Evolutionary conservation across 75 land plant genomes (phyloP), one percentile per base, ranked within the genome.

Genomic region (Adiantum capillusveneris): DNA sequence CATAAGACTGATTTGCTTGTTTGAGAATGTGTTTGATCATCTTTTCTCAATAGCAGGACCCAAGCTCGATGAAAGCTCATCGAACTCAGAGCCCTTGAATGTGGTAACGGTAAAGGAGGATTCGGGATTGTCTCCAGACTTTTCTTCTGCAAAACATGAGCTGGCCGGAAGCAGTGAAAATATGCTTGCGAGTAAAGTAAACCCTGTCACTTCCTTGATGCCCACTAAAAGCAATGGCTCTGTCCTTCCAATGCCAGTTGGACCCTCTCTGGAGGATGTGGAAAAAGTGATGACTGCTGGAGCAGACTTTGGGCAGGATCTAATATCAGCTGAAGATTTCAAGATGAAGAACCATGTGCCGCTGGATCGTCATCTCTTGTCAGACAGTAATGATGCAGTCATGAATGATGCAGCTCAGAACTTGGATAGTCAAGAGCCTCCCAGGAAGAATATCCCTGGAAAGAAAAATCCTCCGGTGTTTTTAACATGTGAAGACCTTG

Each of bases 401-500:
- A 34, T 9, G 3, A 9, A 34, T 34, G 3, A 9, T 34, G 37
- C 37, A 34, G 9, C 37, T 34, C 37, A 34, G 37, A 34, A 3
- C 37, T 9, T 34, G 3, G 45, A 16, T 20, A 25, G 6, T 19
- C 31, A 60, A 27, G 24, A 13, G 9, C 29, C 18, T 16, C 24
- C 28, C 25, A 24, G 21, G 17, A 60, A 60, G 28, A 51, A 56
- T 27, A 17, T 44, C 56, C 25, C 6, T 25, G 26, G 18, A 17
- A 18, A 29, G 14, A 58, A 19, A 19, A 11, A 67, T n/a, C 26
- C 68, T 25, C 63, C 37, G 14, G 59, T 48, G 13, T 78, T 84
- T 30, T 77, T 93, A 52, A 93, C 90, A 0, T 93, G 98, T 79
- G 90, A 93, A 73, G 95, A 88, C 53, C 78, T 93, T 36, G 98